phyloP scores from a whole-genome alignment of 2,329 filamentous ascomycete species.

The Trichoderma guizhouense region DNA sequence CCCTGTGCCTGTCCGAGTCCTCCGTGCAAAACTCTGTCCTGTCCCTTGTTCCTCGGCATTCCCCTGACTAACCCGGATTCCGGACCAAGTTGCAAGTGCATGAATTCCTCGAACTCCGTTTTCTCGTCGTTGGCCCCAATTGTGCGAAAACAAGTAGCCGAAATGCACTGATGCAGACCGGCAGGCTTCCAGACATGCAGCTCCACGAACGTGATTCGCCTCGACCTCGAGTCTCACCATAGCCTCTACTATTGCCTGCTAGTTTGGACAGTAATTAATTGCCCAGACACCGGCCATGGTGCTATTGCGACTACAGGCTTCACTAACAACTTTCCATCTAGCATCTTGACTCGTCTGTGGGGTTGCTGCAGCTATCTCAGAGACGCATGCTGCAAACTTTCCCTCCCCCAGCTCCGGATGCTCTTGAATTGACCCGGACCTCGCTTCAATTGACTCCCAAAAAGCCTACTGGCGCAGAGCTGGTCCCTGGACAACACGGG shows the following conservation, averaged over 20 bases:
- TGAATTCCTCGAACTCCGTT: not conserved
- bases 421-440: not conserved
- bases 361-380: not conserved
- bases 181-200: conserved; percentile 14
- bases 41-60: not conserved
- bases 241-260: not conserved
- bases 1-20: not conserved
- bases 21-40: not conserved
- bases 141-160: not conserved
- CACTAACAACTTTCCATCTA: not conserved
- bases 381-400: not conserved
- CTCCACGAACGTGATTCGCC: conserved; percentile 16
- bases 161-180: not conserved
- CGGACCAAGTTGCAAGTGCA: not conserved
- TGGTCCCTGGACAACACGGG: not conserved
- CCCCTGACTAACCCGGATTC: not conserved
- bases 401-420: not conserved
- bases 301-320: not conserved
- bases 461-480: not conserved
- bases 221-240: not conserved
- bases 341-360: conserved; percentile 8
- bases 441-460: not conserved
- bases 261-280: not conserved
- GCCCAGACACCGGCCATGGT: not conserved
- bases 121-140: not conserved